Conservation (phyloP, 2,329 filamentous ascomycete genomes). For the Botryotinia convoluta region DNA sequence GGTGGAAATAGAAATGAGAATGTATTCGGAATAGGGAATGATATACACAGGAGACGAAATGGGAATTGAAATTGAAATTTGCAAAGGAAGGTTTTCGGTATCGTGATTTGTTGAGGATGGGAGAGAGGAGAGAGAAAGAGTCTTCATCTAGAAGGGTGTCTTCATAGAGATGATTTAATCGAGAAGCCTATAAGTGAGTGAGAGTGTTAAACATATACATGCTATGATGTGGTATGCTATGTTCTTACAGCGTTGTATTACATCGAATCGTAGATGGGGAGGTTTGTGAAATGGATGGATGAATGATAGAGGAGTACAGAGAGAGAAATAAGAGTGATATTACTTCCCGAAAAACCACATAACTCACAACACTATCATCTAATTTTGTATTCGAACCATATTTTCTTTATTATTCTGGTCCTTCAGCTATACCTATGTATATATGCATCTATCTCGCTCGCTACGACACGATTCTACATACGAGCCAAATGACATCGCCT, state of each 20-base stretch:
- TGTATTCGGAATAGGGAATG: neutral
- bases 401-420: neutral
- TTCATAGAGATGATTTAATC: too few species aligned
- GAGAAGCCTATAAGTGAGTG: fast-evolving
- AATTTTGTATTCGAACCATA: too few species aligned
- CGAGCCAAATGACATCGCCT: neutral
- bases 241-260: neutral
- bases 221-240: neutral
- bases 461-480: neutral
- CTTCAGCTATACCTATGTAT: neutral
- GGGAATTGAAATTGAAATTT: neutral
- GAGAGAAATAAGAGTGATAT: neutral
- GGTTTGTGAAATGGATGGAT: neutral
- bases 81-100: neutral
- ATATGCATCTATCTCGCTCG: neutral
- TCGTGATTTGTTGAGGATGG: too few species aligned
- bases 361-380: too few species aligned
- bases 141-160: too few species aligned
- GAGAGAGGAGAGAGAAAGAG: too few species aligned
- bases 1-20: neutral
- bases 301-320: neutral
- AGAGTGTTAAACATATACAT: neutral
- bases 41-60: neutral
- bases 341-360: neutral
- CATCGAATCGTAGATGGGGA: neutral